Evolutionary conservation across 805 yeast genomes (phyloP).

Genomic region (Candida golubevii): DNA sequence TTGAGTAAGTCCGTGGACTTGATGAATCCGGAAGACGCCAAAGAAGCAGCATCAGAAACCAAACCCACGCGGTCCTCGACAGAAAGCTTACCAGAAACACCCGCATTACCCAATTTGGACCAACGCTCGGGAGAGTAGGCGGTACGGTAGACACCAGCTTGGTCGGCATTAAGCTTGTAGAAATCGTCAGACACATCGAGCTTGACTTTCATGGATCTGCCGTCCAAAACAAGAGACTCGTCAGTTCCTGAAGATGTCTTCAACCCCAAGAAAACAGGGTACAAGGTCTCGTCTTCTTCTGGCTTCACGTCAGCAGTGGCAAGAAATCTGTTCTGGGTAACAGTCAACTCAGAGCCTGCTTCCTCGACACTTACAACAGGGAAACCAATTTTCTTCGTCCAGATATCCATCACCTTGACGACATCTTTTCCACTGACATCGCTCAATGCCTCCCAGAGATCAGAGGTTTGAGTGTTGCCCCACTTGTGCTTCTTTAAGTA

Average conservation of each 20-base stretch:
- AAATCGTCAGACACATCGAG: conserved; percentile 42
- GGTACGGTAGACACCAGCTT: conserved; percentile 72
- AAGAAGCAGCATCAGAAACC: conserved; percentile 73
- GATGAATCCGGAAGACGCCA: conserved; percentile 67
- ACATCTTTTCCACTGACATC: conserved; percentile 73
- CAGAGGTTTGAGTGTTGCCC: conserved; percentile 73
- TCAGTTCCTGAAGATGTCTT: conserved; percentile 57
- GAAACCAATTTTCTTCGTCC: conserved; percentile 78
- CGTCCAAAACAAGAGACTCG: conserved; percentile 51
- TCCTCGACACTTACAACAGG: conserved; percentile 64
- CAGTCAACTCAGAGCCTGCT: conserved; percentile 41
- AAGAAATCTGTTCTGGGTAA: conserved; percentile 71
- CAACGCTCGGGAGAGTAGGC: conserved; percentile 67
- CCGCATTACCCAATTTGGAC: conserved; percentile 60
- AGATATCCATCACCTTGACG: conserved; percentile 65
- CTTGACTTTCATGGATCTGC: conserved; percentile 37
- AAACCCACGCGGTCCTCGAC: conserved; percentile 77
- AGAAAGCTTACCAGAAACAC: conserved; percentile 53
- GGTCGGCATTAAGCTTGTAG: conserved; percentile 69
- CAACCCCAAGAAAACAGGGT: conserved; percentile 68
- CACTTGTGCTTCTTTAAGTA: conserved; percentile 73
- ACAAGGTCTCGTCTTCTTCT: conserved; percentile 65
- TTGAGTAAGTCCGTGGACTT: conserved; percentile 57
- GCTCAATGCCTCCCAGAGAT: conserved; percentile 70
- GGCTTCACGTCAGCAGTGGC: conserved; percentile 73